Evolutionary conservation across 805 yeast genomes (phyloP).

Genomic region (Metschnikowia proteae): DNA sequence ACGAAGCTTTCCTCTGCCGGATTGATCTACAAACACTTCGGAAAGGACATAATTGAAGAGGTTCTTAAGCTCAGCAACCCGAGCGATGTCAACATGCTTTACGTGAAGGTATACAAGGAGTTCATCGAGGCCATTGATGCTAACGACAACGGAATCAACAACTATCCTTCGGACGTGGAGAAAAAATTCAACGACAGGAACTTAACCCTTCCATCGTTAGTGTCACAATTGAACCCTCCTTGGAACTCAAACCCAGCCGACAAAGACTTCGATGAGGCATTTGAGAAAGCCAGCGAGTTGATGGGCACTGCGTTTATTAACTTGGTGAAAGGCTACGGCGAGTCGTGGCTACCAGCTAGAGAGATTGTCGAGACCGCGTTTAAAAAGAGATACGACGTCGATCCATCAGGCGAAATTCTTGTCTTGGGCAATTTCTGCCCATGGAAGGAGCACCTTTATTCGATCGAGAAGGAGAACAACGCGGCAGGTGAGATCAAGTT

Average conservation of each 20-base stretch:
- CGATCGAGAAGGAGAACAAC: constrained; percentile 58
- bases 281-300: constrained; percentile 65
- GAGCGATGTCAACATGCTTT: constrained; percentile 54
- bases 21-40: constrained; percentile 81
- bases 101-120: constrained; percentile 74
- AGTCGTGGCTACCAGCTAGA: constrained; percentile 90
- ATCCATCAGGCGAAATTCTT: constrained; percentile 68
- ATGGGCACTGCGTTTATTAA: constrained; percentile 81
- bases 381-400: constrained; percentile 53
- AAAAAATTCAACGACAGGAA: constrained; percentile 69
- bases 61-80: constrained; percentile 41
- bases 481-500: constrained; percentile 60
- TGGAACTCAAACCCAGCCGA: constrained; percentile 74
- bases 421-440: constrained; percentile 77
- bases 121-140: constrained; percentile 93
- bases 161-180: constrained; percentile 51
- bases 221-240: constrained; percentile 76
- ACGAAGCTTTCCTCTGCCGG: constrained; percentile 95
- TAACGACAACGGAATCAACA: constrained; percentile 87
- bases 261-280: constrained; percentile 61
- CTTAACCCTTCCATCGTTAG: constrained; percentile 73
- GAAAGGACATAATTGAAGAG: constrained; percentile 61
- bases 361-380: constrained; percentile 71
- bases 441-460: constrained; percentile 91
- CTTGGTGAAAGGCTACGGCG: constrained; percentile 66